Evolutionary conservation across 2,329 filamentous ascomycete genomes (phyloP).

Genomic region (Trichoderma hamatum): DNA sequence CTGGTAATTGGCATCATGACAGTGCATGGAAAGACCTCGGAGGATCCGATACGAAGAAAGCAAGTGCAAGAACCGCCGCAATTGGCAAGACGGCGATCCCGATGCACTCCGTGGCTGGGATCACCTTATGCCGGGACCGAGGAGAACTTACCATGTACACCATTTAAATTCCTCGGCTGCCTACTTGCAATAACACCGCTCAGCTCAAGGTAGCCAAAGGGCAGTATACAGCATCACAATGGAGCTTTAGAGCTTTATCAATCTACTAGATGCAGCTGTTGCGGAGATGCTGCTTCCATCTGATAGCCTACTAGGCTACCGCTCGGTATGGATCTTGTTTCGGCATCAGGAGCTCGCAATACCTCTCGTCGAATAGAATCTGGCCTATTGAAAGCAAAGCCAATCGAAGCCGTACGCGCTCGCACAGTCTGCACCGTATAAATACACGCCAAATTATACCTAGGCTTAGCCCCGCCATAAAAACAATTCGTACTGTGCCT

Average conservation of each 20-base stretch:
- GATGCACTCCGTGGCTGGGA: not conserved
- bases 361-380: constrained; percentile 33
- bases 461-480: constrained; percentile 6
- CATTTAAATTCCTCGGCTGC: not conserved
- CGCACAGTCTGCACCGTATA: constrained; percentile 29
- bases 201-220: not conserved
- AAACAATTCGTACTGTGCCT: constrained; percentile 38
- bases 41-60: not conserved
- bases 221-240: not conserved
- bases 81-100: not conserved
- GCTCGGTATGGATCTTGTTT: constrained; percentile 2
- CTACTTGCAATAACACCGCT: not conserved
- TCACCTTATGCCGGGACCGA: not conserved
- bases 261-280: not conserved
- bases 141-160: not conserved
- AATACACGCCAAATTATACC: not conserved
- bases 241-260: not conserved
- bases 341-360: not conserved
- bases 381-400: constrained; percentile 32
- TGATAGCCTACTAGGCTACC: not conserved
- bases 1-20: not conserved
- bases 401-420: not conserved
- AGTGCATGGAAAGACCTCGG: not conserved
- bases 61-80: not conserved
- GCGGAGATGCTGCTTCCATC: not conserved